Evolutionary conservation across 441 rosid species (phyloP).

Genomic region (Mallotus repandus): DNA sequence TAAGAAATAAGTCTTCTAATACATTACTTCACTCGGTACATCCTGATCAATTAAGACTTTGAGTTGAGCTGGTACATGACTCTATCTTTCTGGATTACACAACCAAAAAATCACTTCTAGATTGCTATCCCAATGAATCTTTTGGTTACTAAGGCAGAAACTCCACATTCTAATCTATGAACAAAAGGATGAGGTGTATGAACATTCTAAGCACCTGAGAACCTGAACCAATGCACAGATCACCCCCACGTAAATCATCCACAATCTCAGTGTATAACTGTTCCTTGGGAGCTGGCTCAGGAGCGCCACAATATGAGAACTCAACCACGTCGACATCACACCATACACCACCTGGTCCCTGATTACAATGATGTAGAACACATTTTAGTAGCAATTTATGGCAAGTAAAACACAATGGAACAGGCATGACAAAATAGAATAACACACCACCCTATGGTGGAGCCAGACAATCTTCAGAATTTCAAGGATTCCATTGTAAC

Average conservation of each 20-base stretch:
- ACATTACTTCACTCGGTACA: too few relatives aligned
- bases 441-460: not conserved
- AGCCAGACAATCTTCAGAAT: not conserved
- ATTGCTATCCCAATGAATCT: too few relatives aligned
- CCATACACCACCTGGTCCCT: constrained; percentile 99
- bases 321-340: constrained; percentile 98
- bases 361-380: constrained; percentile 21
- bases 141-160: not conserved
- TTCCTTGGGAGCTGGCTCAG: constrained; percentile 84
- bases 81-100: too few relatives aligned
- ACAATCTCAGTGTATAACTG: constrained; percentile 87
- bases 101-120: too few relatives aligned
- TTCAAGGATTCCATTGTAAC: not conserved
- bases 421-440: not conserved
- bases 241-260: constrained; percentile 88
- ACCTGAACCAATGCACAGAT: constrained; percentile 84
- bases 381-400: constrained; percentile 15
- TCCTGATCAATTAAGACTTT: too few relatives aligned
- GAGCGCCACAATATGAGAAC: constrained; percentile 91
- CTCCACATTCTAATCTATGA: not conserved
- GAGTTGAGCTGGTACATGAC: too few relatives aligned
- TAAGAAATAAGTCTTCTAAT: too few relatives aligned
- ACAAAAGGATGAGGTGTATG: not conserved
- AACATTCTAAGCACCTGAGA: constrained; percentile 59
- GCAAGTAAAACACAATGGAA: constrained; percentile 13